These are phyloP conservation scores for Angophora floribunda DNA, from an alignment of 345 rosid species.

Conservation along the genomic window DNA sequence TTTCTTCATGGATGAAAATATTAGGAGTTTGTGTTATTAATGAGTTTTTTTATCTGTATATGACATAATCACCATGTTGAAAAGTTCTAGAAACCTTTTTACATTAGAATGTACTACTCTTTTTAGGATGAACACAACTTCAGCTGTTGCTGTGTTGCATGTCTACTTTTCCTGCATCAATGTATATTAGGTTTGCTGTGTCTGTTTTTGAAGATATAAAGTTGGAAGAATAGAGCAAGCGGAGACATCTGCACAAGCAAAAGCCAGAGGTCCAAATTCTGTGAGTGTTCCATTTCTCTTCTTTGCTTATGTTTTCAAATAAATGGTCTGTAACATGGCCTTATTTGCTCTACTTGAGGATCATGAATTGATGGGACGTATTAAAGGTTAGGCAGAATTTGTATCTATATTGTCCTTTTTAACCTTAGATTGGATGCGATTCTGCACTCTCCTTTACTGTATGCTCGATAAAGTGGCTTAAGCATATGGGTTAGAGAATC, in stretches of 20 bases:
- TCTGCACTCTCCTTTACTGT: background rate
- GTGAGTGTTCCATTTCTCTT: slow-evolving; percentile 26
- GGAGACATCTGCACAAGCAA: slow-evolving; percentile 82
- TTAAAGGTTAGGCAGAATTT: background rate
- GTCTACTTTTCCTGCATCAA: background rate
- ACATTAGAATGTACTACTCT: background rate
- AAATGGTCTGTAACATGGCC: background rate
- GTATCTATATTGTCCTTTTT: background rate
- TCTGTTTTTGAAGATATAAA: slow-evolving; percentile 53
- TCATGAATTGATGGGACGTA: background rate
- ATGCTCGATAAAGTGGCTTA: background rate
- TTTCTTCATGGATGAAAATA: background rate
- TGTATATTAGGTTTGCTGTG: background rate
- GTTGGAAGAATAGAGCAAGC: slow-evolving; percentile 96
- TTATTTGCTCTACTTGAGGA: background rate
- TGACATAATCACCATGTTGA: background rate
- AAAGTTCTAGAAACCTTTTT: background rate
- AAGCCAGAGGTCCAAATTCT: slow-evolving; percentile 65
- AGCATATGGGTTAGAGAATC: background rate
- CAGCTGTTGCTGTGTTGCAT: background rate
- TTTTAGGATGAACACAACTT: background rate
- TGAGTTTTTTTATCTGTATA: background rate
- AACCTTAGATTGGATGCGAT: background rate
- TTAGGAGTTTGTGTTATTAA: background rate
- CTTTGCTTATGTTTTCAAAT: background rate